Conservation (phyloP, 257 asterid genomes). For the Rubia yunnanensis region DNA sequence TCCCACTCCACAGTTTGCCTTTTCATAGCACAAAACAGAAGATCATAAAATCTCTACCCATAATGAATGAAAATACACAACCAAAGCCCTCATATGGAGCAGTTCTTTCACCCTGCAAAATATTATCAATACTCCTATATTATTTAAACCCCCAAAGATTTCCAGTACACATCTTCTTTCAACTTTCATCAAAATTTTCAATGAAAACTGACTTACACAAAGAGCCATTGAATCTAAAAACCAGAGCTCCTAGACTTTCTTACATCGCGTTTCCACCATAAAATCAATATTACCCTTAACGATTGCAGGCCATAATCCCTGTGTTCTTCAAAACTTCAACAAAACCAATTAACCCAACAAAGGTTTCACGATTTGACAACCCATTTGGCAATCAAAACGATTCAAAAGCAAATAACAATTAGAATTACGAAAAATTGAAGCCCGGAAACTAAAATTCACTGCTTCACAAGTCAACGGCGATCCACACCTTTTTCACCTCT, state of each 20-base stretch:
- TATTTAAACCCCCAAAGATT: background rate
- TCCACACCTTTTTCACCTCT: background rate
- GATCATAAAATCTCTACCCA: background rate
- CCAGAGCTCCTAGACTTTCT: background rate
- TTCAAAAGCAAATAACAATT: background rate
- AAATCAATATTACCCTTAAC: background rate
- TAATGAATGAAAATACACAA: background rate
- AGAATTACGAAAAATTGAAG: background rate
- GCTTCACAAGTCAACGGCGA: conserved; percentile 1
- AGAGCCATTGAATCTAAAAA: background rate
- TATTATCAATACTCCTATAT: background rate
- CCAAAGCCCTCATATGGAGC: background rate
- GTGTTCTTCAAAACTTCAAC: background rate
- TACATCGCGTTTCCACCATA: background rate
- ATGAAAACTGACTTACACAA: background rate
- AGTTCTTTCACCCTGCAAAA: background rate
- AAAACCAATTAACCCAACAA: background rate
- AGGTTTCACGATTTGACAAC: background rate
- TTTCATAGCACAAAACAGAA: background rate
- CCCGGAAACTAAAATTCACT: background rate
- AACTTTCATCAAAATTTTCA: background rate
- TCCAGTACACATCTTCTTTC: background rate
- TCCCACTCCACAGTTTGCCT: background rate
- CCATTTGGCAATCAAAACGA: background rate
- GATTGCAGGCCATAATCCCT: background rate